Conservation (phyloP, 2,329 filamentous ascomycete species). For the Colletotrichum sp. region DNA sequence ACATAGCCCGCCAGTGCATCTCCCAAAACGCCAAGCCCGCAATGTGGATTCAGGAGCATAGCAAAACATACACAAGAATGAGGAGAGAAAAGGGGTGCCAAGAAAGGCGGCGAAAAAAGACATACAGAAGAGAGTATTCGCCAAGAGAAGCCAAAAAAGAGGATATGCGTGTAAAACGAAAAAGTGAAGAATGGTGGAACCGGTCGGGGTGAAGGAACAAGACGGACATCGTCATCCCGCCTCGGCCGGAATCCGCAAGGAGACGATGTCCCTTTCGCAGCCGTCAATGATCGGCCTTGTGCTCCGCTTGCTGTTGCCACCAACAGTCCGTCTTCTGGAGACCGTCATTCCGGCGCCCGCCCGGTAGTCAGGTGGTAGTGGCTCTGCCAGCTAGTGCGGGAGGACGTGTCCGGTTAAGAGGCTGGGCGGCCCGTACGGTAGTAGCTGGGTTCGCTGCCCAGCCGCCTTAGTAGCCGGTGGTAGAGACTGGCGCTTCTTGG, state of each 20-base stretch:
- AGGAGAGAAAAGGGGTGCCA: not conserved
- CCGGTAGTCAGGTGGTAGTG: slow-evolving; percentile 8
- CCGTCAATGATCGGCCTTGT: not conserved
- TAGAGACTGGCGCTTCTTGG: not conserved
- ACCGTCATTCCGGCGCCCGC: slow-evolving; percentile 4
- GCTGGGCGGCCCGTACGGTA: not conserved
- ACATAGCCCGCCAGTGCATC: not conserved
- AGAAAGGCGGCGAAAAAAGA: not conserved
- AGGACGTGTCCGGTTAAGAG: not conserved
- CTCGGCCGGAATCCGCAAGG: not conserved
- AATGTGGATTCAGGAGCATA: not conserved
- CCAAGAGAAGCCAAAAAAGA: not conserved
- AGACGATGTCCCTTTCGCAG: not conserved
- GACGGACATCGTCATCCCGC: not conserved
- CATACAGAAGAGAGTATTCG: not conserved
- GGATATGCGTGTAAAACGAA: not conserved
- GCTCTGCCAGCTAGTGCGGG: slow-evolving; percentile 8
- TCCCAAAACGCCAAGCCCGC: slow-evolving; percentile 17
- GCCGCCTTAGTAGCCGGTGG: not conserved
- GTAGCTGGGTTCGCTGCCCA: not conserved
- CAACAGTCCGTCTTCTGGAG: not conserved
- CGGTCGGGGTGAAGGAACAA: not conserved
- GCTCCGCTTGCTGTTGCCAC: slow-evolving; percentile 1
- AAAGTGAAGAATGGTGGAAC: not conserved
- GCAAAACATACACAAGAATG: not conserved